Evolutionary conservation across 257 asterid species (phyloP).

Genomic region (Solanum sparsipilum): DNA sequence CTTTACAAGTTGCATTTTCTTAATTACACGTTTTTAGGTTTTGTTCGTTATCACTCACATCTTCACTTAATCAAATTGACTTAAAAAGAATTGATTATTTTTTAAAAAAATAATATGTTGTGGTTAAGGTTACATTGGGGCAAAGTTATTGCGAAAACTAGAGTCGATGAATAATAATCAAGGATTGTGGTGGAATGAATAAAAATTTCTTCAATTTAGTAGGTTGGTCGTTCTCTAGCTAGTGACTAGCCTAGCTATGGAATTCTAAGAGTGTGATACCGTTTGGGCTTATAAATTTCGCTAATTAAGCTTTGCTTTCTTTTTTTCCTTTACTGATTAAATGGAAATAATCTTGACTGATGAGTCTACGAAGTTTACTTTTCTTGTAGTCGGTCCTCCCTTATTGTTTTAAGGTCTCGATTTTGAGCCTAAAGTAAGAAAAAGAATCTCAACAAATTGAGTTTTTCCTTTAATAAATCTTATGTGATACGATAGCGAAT

Average conservation of each 20-base stretch:
- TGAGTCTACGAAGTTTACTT: neutral
- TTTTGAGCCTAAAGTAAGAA: neutral
- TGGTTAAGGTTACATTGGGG: neutral
- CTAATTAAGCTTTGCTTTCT: neutral
- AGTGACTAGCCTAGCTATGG: neutral
- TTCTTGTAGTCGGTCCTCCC: no score
- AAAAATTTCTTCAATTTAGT: accelerated
- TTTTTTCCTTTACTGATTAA: neutral
- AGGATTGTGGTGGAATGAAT: neutral
- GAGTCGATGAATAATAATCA: neutral
- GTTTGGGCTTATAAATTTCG: neutral
- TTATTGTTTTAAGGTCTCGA: neutral
- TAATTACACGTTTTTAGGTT: neutral
- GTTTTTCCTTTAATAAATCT: neutral
- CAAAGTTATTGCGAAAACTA: neutral
- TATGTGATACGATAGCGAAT: accelerated
- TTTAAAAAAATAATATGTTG: neutral
- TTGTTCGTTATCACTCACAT: neutral
- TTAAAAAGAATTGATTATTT: neutral
- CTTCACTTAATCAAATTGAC: neutral
- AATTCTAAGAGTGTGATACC: neutral
- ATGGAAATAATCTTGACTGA: neutral
- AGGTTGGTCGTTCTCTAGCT: neutral
- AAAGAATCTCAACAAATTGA: neutral
- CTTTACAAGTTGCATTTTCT: neutral